Evolutionary conservation across 2,329 filamentous ascomycete species (phyloP).

Genomic region (Onygenales sp.): DNA sequence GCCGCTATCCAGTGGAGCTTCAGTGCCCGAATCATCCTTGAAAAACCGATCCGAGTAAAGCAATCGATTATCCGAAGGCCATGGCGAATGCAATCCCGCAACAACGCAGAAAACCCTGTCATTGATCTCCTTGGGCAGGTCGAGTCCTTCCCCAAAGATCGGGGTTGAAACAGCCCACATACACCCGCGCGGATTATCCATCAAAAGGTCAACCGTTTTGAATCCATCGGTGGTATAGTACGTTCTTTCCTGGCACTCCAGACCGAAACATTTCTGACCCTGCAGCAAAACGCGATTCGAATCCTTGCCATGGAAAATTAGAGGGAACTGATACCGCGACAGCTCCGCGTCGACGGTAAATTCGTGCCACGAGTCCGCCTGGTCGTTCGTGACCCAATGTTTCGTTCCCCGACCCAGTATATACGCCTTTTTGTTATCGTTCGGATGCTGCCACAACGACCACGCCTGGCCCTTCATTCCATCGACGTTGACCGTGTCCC

Average conservation of each 20-base stretch:
- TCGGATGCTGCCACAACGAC: constrained; percentile 66
- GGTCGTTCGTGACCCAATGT: constrained; percentile 78
- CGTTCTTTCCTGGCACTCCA: constrained; percentile 53
- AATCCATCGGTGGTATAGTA: constrained; percentile 84
- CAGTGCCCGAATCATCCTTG: constrained; percentile 44
- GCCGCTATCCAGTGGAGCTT: constrained; percentile 66
- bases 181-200: constrained; percentile 63
- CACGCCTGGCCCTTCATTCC: constrained; percentile 41
- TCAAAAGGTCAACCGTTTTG: constrained; percentile 54
- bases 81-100: constrained; percentile 59
- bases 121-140: constrained; percentile 54
- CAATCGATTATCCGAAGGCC: constrained; percentile 65
- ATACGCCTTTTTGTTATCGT: constrained; percentile 69
- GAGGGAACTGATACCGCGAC: constrained; percentile 29
- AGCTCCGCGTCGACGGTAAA: constrained; percentile 53
- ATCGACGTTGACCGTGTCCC: constrained; percentile 57
- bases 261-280: constrained; percentile 56
- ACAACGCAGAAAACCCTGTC: constrained; percentile 73
- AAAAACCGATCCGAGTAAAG: constrained; percentile 81
- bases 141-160: constrained; percentile 49
- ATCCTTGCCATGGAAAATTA: constrained; percentile 77
- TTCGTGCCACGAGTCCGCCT: constrained; percentile 67
- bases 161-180: constrained; percentile 76
- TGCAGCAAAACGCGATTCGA: constrained; percentile 80
- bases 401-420: constrained; percentile 58